Evolutionary conservation across 108 stramenopile species (phyloP).

Genomic region (Phaeodactylum tricornutum): DNA sequence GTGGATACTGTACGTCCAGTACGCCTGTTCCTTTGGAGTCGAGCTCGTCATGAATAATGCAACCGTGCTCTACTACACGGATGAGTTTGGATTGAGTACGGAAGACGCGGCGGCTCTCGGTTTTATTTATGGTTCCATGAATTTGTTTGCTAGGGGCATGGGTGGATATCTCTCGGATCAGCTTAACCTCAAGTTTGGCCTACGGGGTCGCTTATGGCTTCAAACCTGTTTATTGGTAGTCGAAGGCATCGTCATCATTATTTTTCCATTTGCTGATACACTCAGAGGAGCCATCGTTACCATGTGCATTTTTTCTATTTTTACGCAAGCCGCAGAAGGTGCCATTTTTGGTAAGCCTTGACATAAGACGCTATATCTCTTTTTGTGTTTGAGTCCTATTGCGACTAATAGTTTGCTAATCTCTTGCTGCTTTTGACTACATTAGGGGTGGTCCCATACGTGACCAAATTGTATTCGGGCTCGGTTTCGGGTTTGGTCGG

Average conservation of each 20-base stretch:
- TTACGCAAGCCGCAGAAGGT: slow-evolving; percentile 77
- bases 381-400: no score
- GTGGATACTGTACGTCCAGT: slow-evolving; percentile 62
- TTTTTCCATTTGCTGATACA: slow-evolving; percentile 38
- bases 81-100: slow-evolving; percentile 28
- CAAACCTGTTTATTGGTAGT: slow-evolving; percentile 39
- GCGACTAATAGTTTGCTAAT: no score
- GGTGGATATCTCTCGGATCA: slow-evolving; percentile 36
- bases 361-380: no score
- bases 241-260: slow-evolving; percentile 63
- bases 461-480: slow-evolving; percentile 49
- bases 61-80: slow-evolving; percentile 41
- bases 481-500: slow-evolving; percentile 70
- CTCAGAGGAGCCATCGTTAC: slow-evolving; percentile 48
- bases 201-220: slow-evolving; percentile 52
- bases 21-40: slow-evolving; percentile 72
- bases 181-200: slow-evolving; percentile 31
- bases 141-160: slow-evolving; percentile 54
- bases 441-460: slow-evolving; percentile 81
- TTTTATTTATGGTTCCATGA: slow-evolving; percentile 48
- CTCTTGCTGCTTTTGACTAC: no score
- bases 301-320: slow-evolving; percentile 62
- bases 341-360: slow-evolving; percentile 18
- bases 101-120: slow-evolving; percentile 37
- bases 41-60: slow-evolving; percentile 71